Conservation (phyloP, 768 basidiomycete genomes). For the Leccinum uliginosum region DNA sequence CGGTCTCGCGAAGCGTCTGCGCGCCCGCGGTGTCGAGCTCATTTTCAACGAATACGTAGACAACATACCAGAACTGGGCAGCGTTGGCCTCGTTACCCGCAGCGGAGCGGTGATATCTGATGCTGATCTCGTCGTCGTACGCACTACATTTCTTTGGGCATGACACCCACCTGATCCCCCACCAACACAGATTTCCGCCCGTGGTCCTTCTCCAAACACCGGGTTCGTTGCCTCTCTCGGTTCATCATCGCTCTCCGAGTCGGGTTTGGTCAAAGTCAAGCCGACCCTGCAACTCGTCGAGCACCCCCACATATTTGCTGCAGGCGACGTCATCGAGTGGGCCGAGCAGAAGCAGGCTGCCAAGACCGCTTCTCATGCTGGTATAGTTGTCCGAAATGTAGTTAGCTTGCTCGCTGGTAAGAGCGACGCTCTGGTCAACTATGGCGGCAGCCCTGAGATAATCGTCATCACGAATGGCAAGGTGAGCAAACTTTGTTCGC, state of each 20-base stretch:
- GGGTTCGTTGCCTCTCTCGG: conserved; percentile 47
- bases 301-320: conserved; percentile 56
- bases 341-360: conserved; percentile 56
- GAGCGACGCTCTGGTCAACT: conserved; percentile 32
- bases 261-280: conserved; percentile 46
- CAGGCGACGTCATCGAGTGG: conserved; percentile 63
- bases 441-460: conserved; percentile 48
- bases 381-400: conserved; percentile 47
- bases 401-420: conserved; percentile 38
- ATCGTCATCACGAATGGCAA: conserved; percentile 53
- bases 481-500: conserved; percentile 31
- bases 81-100: conserved; percentile 42
- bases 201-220: conserved; percentile 47
- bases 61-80: conserved; percentile 35
- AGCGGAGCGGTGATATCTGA: conserved; percentile 42
- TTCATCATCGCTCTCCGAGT: conserved; percentile 29
- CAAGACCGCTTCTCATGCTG: conserved; percentile 44
- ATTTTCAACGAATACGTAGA: conserved; percentile 52
- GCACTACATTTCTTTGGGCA: conserved; percentile 11
- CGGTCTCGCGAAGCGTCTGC: conserved; percentile 38
- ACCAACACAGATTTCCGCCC: conserved; percentile 21
- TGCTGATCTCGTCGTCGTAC: conserved; percentile 60
- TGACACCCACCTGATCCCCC: background rate
- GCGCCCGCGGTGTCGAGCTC: conserved; percentile 44
- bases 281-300: conserved; percentile 53